A percentile compares a stretch with the other conserved stretches of the same genome.
Conservation (phyloP, 225 moss, liverwort and hornwort genomes). For the Pseudoscleropodium purum region DNA sequence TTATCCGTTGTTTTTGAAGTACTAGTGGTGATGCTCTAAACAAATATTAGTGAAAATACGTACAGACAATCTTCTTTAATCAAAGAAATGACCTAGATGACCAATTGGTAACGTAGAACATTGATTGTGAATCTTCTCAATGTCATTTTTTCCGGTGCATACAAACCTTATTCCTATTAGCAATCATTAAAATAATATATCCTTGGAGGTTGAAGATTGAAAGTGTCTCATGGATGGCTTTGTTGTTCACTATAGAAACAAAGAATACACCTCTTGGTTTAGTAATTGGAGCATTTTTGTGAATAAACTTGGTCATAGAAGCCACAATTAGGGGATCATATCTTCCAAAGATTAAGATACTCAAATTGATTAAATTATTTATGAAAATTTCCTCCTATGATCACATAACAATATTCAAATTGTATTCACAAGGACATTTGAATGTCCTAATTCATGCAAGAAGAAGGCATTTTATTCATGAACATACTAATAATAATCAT, state of each 20-base stretch:
- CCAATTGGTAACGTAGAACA: not conserved
- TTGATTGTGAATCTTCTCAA: not conserved
- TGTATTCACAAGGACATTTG: not conserved
- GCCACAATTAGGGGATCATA: no score
- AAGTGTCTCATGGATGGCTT: no score
- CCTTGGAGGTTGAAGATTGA: no score
- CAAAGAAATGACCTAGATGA: not conserved
- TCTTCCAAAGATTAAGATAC: not conserved
- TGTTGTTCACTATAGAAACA: no score
- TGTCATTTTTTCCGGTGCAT: not conserved
- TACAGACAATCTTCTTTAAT: not conserved
- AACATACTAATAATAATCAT: not conserved
- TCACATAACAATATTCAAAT: not conserved
- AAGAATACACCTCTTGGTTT: no score
- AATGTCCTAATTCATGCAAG: not conserved
- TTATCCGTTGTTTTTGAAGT: not conserved
- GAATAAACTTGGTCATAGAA: no score
- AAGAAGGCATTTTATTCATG: not conserved
- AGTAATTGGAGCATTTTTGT: no score
- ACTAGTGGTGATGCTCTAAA: not conserved
- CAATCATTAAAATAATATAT: not conserved
- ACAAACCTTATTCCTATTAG: not conserved
- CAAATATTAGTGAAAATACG: no score
- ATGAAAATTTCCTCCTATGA: not conserved
- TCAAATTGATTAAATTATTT: not conserved